Base-by-base conservation (phyloP, 257 asterid species). In the Henckelia pumila region DNA sequence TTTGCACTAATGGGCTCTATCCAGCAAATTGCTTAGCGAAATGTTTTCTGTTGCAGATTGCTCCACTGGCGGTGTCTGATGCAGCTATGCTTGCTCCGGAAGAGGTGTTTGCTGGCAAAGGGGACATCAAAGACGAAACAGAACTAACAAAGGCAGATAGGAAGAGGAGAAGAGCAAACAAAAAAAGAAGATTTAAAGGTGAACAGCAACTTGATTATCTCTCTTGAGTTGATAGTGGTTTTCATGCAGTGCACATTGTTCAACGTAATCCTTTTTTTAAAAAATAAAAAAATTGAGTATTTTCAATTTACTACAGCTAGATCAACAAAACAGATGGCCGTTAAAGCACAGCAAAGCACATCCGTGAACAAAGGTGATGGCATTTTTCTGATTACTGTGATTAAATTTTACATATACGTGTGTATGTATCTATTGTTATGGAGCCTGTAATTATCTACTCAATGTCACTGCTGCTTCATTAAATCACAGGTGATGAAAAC, bases 61-160 rank as follows among this genome's bases (percentile, higher is more conserved):
- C 98, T 16, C 96, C 99, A 17, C 44, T 87, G 80, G 98, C 86
- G 3, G 96, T 91, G 72, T 94, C 99, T 60, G 96, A 94, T 75
- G 98, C 98, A 23, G 92, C 96, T 79, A 91, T 94, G 98, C 89
- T 94, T 52, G 99, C 99, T 75, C 99, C 99, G 14, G 98, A 94
- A 79, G 99, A 94, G 86, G 84, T 94, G 30, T 94, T 91, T 71
- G 32, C 87, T 60, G 93, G 96, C 59, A 94, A 87, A 84, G 97
- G 97, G 72, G 92, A 91, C 79, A 63, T 94, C 58, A 94, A 94
- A 80, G 98, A 91, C 72, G 98, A 94, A 78, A 76, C 83, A 35
- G 99, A 94, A 84, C 85, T 89, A 66, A 82, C 96, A 29, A 83
- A 94, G 78, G 81, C 66, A 3, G 98, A 94, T 20, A 85, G 93